A percentile compares a stretch with the other conserved stretches of the same genome.
Conservation (phyloP, 2,329 filamentous ascomycete species). For the Microsporum audouinii region DNA sequence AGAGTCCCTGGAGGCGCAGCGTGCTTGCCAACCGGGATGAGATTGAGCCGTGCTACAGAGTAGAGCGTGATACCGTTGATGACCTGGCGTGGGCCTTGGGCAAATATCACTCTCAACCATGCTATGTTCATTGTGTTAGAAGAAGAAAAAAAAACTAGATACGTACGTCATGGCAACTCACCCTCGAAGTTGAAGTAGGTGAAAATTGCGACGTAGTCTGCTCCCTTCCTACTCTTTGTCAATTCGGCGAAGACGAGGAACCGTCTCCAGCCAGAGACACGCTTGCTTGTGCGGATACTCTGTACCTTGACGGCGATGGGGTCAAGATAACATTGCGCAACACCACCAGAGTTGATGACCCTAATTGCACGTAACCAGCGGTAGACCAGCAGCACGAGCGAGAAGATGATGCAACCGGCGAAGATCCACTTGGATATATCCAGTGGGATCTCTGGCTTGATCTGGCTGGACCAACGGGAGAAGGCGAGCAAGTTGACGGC, state of each 20-base stretch:
- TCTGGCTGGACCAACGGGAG: constrained; percentile 74
- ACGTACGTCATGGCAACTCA: constrained; percentile 17
- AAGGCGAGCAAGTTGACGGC: constrained; percentile 84
- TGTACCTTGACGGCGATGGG: constrained; percentile 74
- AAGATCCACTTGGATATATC: constrained; percentile 89
- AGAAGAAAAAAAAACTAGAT: not conserved
- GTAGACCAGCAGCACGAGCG: constrained; percentile 67
- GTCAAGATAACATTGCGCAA: constrained; percentile 86
- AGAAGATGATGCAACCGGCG: constrained; percentile 79
- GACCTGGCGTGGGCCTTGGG: constrained; percentile 81
- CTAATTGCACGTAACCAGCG: constrained; percentile 69
- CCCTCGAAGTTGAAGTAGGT: constrained; percentile 72
- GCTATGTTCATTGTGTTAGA: constrained; percentile 39
- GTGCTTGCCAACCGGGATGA: constrained; percentile 51
- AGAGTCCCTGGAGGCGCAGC: constrained; percentile 47
- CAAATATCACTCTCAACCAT: constrained; percentile 79
- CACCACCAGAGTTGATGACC: constrained; percentile 72
- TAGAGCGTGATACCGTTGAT: constrained; percentile 84
- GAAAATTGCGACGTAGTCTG: constrained; percentile 81
- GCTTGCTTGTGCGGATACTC: constrained; percentile 58
- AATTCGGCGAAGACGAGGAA: constrained; percentile 88
- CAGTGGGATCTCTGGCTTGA: constrained; percentile 66
- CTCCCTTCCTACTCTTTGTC: constrained; percentile 82
- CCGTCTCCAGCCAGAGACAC: constrained; percentile 68
- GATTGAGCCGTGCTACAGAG: constrained; percentile 64